Conservation (phyloP, 2,329 filamentous ascomycete genomes). For the Hypoxylon sp. region DNA sequence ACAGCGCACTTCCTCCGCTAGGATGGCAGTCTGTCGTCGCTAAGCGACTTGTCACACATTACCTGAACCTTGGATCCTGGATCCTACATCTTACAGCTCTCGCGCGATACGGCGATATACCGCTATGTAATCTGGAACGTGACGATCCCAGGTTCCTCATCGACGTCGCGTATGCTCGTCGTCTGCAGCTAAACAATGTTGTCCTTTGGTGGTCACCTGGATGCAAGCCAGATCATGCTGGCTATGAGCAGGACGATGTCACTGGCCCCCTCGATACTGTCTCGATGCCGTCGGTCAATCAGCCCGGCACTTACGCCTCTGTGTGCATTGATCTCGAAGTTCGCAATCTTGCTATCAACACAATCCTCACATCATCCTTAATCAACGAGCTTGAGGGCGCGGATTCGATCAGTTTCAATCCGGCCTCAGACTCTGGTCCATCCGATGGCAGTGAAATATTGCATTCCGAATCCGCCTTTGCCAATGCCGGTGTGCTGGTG, state of each 20-base stretch:
- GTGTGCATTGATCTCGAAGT: constrained; percentile 96
- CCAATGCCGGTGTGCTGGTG: constrained; percentile 88
- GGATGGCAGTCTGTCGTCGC: constrained; percentile 94
- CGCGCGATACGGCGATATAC: constrained; percentile 90
- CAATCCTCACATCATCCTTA: constrained; percentile 92
- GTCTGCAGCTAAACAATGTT: constrained; percentile 88
- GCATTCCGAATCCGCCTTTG: constrained; percentile 88
- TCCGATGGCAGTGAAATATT: constrained; percentile 73
- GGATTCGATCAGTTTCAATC: constrained; percentile 86
- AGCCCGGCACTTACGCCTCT: constrained; percentile 90
- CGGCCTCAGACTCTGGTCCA: constrained; percentile 68
- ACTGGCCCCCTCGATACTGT: constrained; percentile 83
- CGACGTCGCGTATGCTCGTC: constrained; percentile 90
- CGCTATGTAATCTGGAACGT: constrained; percentile 91
- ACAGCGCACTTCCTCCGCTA: constrained; percentile 87
- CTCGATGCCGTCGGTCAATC: constrained; percentile 92
- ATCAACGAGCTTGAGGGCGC: constrained; percentile 95
- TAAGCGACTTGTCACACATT: constrained; percentile 85
- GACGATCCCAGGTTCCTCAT: constrained; percentile 96
- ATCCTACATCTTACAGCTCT: constrained; percentile 86
- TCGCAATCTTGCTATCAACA: constrained; percentile 96
- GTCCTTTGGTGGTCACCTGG: constrained; percentile 96
- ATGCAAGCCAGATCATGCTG: constrained; percentile 90
- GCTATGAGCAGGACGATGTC: constrained; percentile 93
- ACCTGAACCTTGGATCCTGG: constrained; percentile 93